Percentiles rank a stretch among this genome's conserved stretches.
Conservation (phyloP, 139 green algal genomes). For the Auxenochlorella pyrenoidosa region DNA sequence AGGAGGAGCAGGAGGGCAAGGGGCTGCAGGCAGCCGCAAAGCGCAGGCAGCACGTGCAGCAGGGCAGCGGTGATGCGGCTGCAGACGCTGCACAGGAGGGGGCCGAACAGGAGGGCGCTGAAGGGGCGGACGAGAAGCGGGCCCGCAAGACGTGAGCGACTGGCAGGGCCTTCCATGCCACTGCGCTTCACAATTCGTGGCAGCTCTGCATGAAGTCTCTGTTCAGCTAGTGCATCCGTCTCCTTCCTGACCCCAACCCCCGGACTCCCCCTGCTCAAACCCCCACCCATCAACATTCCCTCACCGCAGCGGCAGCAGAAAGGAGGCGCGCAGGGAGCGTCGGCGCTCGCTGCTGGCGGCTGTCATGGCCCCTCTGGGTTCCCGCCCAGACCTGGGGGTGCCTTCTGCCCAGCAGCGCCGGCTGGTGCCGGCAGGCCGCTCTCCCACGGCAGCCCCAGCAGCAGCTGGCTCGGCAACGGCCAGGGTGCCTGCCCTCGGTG, state of each 20-base stretch:
- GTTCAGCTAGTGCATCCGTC: too few species aligned
- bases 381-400: conserved; percentile 17
- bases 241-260: too few species aligned
- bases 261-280: not conserved
- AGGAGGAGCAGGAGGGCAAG: not conserved
- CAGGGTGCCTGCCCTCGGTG: not conserved
- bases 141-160: not conserved
- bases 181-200: not conserved
- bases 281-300: not conserved
- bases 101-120: not conserved
- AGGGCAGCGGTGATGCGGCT: not conserved
- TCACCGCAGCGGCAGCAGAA: not conserved
- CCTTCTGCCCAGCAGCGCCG: not conserved
- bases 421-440: not conserved
- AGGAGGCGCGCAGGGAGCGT: not conserved
- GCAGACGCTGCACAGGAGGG: not conserved
- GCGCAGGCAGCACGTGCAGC: not conserved
- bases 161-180: not conserved
- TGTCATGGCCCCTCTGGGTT: not conserved
- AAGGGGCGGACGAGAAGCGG: not conserved
- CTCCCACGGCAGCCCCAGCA: not conserved
- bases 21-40: not conserved
- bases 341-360: conserved; percentile 7
- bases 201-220: not conserved
- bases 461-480: not conserved